Evolutionary conservation across 2,329 filamentous ascomycete species (phyloP), one percentile per base, ranked within the genome.

Genomic region (Zasmidium cellare): DNA sequence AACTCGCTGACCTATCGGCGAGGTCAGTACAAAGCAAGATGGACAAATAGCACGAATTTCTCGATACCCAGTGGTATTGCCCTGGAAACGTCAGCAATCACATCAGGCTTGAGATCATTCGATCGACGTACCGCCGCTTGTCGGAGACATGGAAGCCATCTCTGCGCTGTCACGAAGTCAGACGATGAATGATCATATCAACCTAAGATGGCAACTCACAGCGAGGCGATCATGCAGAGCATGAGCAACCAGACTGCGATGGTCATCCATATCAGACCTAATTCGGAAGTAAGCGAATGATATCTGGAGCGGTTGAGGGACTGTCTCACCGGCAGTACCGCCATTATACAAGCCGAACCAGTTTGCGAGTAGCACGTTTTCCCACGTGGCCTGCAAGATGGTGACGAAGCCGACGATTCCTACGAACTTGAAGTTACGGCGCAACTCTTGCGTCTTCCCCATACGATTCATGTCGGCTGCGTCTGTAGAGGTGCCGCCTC

Each of bases 331-430:
- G n/a, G 54, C 68, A 16, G 61, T 67, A 11, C 68, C 68, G 28
- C 68, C 68, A 53, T 72, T 72, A 59, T 63, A 65, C 24, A 71
- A 61, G 28, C 69, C 68, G 47, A 67, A 66, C 58, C 58, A 69
- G 46, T 63, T 71, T 25, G 69, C 57, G n/a, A 75, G 72, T 5
- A 81, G 66, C 2, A 76, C 72, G 38, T 77, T 75, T 66, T 84
- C 82, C 82, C 82, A 85, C 0, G 82, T 83, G 50, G 79, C 77
- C 64, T 82, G 77, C 35, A 82, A 74, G 20, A 81, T 79, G 60
- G 79, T 80, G n/a, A 78, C 77, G 58, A 83, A 83, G 5, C 80
- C 80, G 12, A 83, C 72, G 25, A 81, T 82, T 2, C 61, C 78
- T 55, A 80, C 63, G 64, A 80, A 79, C 9, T 76, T 74, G 63